A percentile compares a stretch with the other conserved stretches of the same genome.
Conservation (phyloP, 2,329 filamentous ascomycete genomes). For the Tolypocladium cylindrosporum region DNA sequence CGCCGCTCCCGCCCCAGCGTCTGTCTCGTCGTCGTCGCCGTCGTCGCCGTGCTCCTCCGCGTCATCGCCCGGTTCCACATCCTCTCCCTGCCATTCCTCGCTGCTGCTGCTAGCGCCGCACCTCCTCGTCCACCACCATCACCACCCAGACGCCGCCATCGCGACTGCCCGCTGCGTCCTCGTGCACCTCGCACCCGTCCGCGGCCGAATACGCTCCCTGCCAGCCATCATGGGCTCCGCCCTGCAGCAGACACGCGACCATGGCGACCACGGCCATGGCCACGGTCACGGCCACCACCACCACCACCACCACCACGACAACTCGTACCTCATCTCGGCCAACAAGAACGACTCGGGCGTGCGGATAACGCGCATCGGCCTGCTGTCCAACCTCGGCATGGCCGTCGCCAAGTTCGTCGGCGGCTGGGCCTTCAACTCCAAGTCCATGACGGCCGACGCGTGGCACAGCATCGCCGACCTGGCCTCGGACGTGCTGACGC, state of each 20-base stretch:
- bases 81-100: constrained; percentile 3
- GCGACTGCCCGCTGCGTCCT: constrained; percentile 4
- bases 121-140: not conserved
- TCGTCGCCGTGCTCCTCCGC: not conserved
- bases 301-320: constrained; percentile 81
- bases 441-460: constrained; percentile 85
- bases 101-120: not conserved
- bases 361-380: constrained; percentile 46
- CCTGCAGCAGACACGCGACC: constrained; percentile 21
- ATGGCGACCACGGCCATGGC: constrained; percentile 18
- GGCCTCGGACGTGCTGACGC: constrained; percentile 86
- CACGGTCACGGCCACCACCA: constrained; percentile 54
- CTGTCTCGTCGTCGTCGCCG: not conserved
- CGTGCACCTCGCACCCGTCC: constrained; percentile 11
- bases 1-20: not conserved
- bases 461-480: constrained; percentile 94
- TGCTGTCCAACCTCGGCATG: constrained; percentile 84
- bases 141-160: constrained; percentile 1
- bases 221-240: constrained; percentile 18
- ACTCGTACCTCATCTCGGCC: constrained; percentile 75
- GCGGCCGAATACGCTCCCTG: constrained; percentile 10
- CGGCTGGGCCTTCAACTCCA: constrained; percentile 90
- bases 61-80: constrained; percentile 1
- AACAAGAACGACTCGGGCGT: constrained; percentile 64
- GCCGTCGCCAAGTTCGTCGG: constrained; percentile 86